Evolutionary conservation across 2,329 filamentous ascomycete species (phyloP), one percentile per base, ranked within the genome.

Genomic region (Alternaria rosae): DNA sequence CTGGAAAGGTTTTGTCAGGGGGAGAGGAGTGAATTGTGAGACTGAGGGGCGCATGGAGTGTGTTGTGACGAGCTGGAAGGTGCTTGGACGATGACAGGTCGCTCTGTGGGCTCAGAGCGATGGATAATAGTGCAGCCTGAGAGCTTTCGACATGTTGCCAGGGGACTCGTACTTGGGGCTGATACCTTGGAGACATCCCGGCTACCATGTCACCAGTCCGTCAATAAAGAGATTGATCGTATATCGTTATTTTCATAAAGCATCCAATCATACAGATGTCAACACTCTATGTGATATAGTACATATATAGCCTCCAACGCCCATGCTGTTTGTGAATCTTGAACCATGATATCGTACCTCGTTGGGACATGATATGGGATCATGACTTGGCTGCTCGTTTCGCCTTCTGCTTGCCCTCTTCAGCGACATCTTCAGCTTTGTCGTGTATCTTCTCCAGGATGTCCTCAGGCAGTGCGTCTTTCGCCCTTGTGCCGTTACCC

Each of bases 381-480:
- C 42, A 59, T 23, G 63, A 25, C 25, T 68, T 61, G 4, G 26
- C 61, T 6, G 57, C 61, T 20, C 59, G 38, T 54, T 64, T 56
- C 1, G 47, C 53, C 42, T 66, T 41, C 17, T 62, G 48, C 30
- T 68, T 62, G 10, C 35, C 60, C 32, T 64, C 58, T 3, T 69
- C 60, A 0, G 72, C 71, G 11, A 76, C 59, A 17, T 72, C 56
- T 41, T 73, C 73, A 12, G 69, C 71, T 43, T 70, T 56, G 7
- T 71, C 62, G 17, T 75, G 72, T 23, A 76, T 72, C 11, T 63
- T 69, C 48, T 70, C 65, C 2, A 76, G 35, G 1, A 77, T 69
- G 3, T 78, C 68, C 12, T 71, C 62, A 1, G 75, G 75, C 50
- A 78, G 59, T 3, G 50, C 30, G 48, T 78, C 76, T 41, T 74